Percentiles rank a stretch among this genome's conserved stretches.
Conservation (phyloP, 1,139 yeast species). For the Candida sp. region DNA sequence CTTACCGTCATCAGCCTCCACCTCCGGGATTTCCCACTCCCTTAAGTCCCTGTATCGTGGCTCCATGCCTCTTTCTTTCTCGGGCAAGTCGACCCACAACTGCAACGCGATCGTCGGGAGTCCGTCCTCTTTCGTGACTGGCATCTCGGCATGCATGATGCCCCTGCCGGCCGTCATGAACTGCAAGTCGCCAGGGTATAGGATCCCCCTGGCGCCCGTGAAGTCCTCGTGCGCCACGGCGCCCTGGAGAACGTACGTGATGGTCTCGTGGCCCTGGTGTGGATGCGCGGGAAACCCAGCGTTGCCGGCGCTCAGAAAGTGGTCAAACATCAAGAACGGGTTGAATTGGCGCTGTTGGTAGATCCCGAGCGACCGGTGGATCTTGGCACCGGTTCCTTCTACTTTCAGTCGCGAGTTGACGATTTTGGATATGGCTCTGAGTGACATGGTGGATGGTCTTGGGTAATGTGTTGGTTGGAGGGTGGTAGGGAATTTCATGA, state of each 20-base stretch:
- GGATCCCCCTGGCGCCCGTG: slow-evolving; percentile 80
- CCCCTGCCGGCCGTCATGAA: slow-evolving; percentile 97
- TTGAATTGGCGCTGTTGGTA: slow-evolving; percentile 69
- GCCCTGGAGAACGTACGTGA: slow-evolving; percentile 76
- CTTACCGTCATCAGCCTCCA: slow-evolving; percentile 68
- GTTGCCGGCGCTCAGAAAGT: slow-evolving; percentile 46
- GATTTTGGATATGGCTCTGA: slow-evolving; percentile 60
- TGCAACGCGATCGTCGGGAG: slow-evolving; percentile 74
- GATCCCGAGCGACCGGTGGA: slow-evolving; percentile 77
- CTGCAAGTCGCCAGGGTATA: slow-evolving; percentile 87
- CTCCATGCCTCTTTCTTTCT: slow-evolving; percentile 62
- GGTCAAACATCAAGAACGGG: slow-evolving; percentile 83
- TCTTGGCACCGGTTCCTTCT: slow-evolving; percentile 90
- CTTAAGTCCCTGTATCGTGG: slow-evolving; percentile 86
- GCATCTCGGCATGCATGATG: slow-evolving; percentile 87
- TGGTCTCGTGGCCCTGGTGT: slow-evolving; percentile 90
- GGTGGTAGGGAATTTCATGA: no score
- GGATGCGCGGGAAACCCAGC: slow-evolving; percentile 96
- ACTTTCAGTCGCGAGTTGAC: slow-evolving; percentile 74
- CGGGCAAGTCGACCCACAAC: slow-evolving; percentile 92
- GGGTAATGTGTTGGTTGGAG: no score
- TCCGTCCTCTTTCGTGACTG: slow-evolving; percentile 64
- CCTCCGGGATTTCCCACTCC: slow-evolving; percentile 69
- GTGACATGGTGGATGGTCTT: slow-evolving; percentile 1
- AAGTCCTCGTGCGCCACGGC: slow-evolving; percentile 91